phyloP scores from a whole-genome alignment of 805 yeast species.

The Diddensiella transvaalensis region DNA sequence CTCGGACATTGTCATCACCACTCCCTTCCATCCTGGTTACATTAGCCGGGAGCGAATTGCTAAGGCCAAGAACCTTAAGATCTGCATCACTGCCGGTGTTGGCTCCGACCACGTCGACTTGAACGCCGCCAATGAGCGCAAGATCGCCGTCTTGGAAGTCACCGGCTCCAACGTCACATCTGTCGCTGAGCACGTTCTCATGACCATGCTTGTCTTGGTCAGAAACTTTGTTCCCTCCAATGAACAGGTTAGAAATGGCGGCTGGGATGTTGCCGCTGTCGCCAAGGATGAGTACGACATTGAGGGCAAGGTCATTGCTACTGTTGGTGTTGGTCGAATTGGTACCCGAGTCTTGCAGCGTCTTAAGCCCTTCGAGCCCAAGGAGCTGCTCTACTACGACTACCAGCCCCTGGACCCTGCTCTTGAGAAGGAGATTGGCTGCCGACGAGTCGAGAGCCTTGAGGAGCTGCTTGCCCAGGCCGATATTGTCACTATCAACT shows the following conservation, averaged over 20 bases:
- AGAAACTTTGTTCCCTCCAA: slow-evolving; percentile 80
- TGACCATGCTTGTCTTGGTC: slow-evolving; percentile 67
- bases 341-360: slow-evolving; percentile 74
- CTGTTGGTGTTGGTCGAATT: slow-evolving; percentile 80
- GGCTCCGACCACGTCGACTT: slow-evolving; percentile 81
- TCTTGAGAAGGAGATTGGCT: slow-evolving; percentile 55
- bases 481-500: slow-evolving; percentile 72
- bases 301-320: slow-evolving; percentile 73
- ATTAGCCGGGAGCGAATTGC: slow-evolving; percentile 62
- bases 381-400: slow-evolving; percentile 69
- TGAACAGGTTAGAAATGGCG: slow-evolving; percentile 55
- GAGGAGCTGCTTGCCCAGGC: slow-evolving; percentile 65
- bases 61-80: slow-evolving; percentile 64
- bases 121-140: slow-evolving; percentile 58
- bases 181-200: slow-evolving; percentile 76
- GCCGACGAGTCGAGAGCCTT: slow-evolving; percentile 54
- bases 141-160: slow-evolving; percentile 70
- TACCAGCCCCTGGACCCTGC: slow-evolving; percentile 63
- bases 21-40: slow-evolving; percentile 83
- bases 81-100: slow-evolving; percentile 76
- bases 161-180: slow-evolving; percentile 79
- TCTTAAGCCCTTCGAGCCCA: slow-evolving; percentile 67
- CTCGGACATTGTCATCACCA: slow-evolving; percentile 73
- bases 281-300: slow-evolving; percentile 72
- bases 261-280: slow-evolving; percentile 75